phyloP scores from a whole-genome alignment of 176 grass and related monocot genomes.

The Oryza glaberrima region DNA sequence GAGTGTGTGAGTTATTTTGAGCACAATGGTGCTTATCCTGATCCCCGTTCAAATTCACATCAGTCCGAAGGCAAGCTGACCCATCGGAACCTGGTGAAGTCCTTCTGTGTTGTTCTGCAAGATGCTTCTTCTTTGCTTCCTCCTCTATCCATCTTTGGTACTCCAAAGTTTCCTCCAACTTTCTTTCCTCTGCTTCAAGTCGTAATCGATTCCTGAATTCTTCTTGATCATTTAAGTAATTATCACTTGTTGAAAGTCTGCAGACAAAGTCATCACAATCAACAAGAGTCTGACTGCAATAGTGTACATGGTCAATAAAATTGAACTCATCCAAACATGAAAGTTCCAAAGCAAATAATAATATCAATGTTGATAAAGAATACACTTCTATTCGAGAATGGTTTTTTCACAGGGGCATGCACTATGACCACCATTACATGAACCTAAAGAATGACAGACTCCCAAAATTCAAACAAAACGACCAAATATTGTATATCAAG shows the following conservation, averaged over 20 bases:
- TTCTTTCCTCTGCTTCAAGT: constrained; percentile 86
- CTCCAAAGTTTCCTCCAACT: constrained; percentile 88
- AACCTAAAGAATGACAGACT: not conserved
- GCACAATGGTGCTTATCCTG: constrained; percentile 46
- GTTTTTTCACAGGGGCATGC: not conserved
- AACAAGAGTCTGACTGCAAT: constrained; percentile 66
- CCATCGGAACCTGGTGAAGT: constrained; percentile 39
- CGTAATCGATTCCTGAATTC: constrained; percentile 62
- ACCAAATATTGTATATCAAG: not conserved
- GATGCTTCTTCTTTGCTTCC: constrained; percentile 75
- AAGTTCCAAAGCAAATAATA: constrained; percentile 11
- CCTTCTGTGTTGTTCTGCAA: constrained; percentile 60
- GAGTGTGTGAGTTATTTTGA: constrained; percentile 39
- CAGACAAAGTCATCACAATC: constrained; percentile 57
- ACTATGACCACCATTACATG: not conserved
- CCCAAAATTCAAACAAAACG: not conserved
- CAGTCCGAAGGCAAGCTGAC: constrained; percentile 18
- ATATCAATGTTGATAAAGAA: constrained; percentile 7
- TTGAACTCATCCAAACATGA: constrained; percentile 4
- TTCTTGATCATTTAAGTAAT: constrained; percentile 68
- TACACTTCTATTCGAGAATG: not conserved
- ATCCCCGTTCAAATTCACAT: constrained; percentile 35
- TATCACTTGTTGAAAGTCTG: constrained; percentile 54
- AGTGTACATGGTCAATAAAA: constrained; percentile 32
- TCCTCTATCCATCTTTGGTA: constrained; percentile 85